Evolutionary conservation across 768 basidiomycete genomes (phyloP), one percentile per base, ranked within the genome.

Genomic region (Collybia mongolica): DNA sequence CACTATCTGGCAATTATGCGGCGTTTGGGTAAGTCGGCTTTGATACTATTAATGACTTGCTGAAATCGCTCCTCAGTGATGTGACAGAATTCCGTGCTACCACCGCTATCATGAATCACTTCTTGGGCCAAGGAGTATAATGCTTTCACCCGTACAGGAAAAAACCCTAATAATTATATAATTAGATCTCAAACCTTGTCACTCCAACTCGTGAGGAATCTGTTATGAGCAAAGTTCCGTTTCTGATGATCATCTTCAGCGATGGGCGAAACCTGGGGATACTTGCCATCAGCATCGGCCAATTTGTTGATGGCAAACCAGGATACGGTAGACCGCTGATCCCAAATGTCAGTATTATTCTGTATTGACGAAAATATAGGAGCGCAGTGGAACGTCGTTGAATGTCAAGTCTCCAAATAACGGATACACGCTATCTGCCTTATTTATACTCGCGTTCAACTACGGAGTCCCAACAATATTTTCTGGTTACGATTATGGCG

Each of bases 281-380:
- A 58, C 24, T 40, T 56, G n/a, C 53, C 49, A 15, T 58, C 60
- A 12, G 28, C 40, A 12, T 23, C 45, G 9, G 60, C 60, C 0
- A 58, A 56, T 35, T 50, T 40, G 19, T 52, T 61, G 44, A 57
- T 57, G 48, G 57, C 60, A 1, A 61, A 61, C 26, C 60, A 61
- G 8, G 57, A 61, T 42, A 56, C 56, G 7, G 58, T 54, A 44
- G 26, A 23, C n/a, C n/a, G n/a, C n/a, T n/a, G n/a, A n/a, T n/a
- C n/a, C n/a, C n/a, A n/a, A n/a, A n/a, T n/a, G 32, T 23, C 29
- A 19, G 4, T 38, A 15, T 22, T 20, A 24, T 23, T n/a, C 5
- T 23, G n/a, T 24, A 23, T 12, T 14, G 4, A 46, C 9, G 23
- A 47, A 15, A 14, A 17, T 9, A 7, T 23, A 60, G 59, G 60